Base-by-base conservation (phyloP, 352 stramenopile genomes). In the Globisporangium uncinulatum region DNA sequence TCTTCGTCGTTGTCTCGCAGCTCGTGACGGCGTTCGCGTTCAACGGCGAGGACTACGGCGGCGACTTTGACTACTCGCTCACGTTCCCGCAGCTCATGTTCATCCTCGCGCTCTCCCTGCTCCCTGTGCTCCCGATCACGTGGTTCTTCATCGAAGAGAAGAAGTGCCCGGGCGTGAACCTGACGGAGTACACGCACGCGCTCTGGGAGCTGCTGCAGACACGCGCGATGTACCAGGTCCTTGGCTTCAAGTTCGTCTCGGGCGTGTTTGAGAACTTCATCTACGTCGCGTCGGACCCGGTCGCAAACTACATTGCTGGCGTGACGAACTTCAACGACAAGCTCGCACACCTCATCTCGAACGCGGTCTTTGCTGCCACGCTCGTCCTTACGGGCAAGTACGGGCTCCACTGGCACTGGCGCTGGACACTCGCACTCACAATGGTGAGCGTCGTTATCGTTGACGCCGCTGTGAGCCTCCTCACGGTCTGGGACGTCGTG, bases 401-500 rank as follows among this genome's bases (percentile, higher is more conserved):
- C 24, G 24, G 24, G 24, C 24, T 29, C 24, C 24, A 29, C 24
- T 29, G 24, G 24, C 24, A 29, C 24, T 29, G 24, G 24, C 24
- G 24, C 24, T 29, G 24, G 24, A 29, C 24, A 29, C 24, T 29
- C 24, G 24, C 24, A 29, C 14, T 20, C 41, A 17, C 6, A 6
- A 45, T 45, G n/a, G n/a, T 21, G 6, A 57, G 24, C 32, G 24
- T 29, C 24, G 24, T 29, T 29, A 4, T 29, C 24, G 24, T 29
- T 29, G 24, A 29, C 24, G 24, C 24, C 24, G 24, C 24, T 29
- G 24, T 29, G 24, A 29, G 24, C 24, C 24, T 63, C 6, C 64
- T 79, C 39, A 69, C 57, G 5, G 51, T 73, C 1, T 83, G 70
- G 68, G 69, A 69, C 32, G 54, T 77, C 0, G 4, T 78, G 7